phyloP scores from a whole-genome alignment of 345 rosid genomes.

The Pistacia integerrima region DNA sequence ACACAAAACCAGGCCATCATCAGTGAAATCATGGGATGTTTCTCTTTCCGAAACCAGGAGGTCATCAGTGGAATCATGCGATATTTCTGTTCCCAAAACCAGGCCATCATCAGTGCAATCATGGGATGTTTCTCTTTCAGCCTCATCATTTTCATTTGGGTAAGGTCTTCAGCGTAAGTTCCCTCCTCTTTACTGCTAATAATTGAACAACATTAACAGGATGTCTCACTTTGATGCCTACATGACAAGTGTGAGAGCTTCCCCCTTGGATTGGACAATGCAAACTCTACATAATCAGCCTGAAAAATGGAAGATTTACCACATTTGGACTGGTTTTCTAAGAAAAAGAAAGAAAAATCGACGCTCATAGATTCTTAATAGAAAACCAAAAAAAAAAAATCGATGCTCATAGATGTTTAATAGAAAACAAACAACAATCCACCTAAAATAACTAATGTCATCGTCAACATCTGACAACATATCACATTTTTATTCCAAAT shows the following conservation, averaged over 20 bases:
- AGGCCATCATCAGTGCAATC: constrained; percentile 28
- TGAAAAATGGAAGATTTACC: constrained; percentile 14
- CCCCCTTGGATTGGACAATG: constrained; percentile 24
- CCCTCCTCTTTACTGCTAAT: constrained; percentile 15
- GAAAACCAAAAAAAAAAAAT: too few relatives aligned
- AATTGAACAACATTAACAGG: constrained; percentile 15
- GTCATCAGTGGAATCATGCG: constrained; percentile 14
- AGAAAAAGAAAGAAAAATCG: background rate
- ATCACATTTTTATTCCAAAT: background rate
- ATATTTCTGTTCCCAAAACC: background rate
- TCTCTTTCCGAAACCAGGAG: constrained; percentile 19
- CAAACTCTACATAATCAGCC: constrained; percentile 34
- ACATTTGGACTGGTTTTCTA: background rate
- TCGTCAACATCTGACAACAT: too few relatives aligned
- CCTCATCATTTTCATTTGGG: constrained; percentile 29
- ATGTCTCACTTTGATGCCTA: constrained; percentile 14
- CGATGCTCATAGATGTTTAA: too few relatives aligned
- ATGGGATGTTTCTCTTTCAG: constrained; percentile 24
- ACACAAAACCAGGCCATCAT: constrained; percentile 21
- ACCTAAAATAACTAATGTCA: too few relatives aligned
- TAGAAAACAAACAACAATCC: too few relatives aligned
- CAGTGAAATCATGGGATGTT: constrained; percentile 25
- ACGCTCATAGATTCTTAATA: too few relatives aligned
- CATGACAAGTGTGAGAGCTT: constrained; percentile 24
- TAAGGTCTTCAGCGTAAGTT: constrained; percentile 20